These are phyloP conservation scores for Cercophora newfieldiana DNA, from an alignment of 495 filamentous ascomycete genomes.

Conservation along the genomic window DNA sequence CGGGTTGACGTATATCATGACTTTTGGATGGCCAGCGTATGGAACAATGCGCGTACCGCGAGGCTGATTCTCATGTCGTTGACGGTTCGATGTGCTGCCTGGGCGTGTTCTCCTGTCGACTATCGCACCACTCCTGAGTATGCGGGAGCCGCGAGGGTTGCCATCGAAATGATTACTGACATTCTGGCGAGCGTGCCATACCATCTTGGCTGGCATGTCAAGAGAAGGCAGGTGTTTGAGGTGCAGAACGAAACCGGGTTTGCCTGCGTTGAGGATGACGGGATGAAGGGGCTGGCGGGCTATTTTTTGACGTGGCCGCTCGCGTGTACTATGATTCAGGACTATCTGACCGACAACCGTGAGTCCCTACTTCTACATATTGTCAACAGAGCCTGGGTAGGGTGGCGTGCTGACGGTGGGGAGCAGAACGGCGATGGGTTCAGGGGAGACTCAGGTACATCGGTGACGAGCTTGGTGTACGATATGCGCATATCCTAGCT, in stretches of 20 bases:
- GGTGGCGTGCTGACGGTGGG: not conserved
- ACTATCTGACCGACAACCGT: conserved; percentile 50
- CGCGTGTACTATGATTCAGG: conserved; percentile 43
- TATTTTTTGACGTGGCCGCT: conserved; percentile 44
- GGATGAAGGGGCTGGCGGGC: conserved; percentile 46
- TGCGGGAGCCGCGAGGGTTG: conserved; percentile 40
- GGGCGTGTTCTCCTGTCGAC: conserved; percentile 51
- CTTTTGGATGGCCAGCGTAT: conserved; percentile 49
- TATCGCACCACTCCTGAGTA: conserved; percentile 57
- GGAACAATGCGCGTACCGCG: conserved; percentile 48
- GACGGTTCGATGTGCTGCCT: conserved; percentile 52
- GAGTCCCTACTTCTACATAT: not conserved
- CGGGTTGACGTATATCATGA: conserved; percentile 53
- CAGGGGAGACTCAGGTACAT: conserved; percentile 48
- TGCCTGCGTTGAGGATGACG: conserved; percentile 38
- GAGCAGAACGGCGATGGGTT: conserved; percentile 44
- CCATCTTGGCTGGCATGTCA: conserved; percentile 49
- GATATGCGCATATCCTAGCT: conserved; percentile 48
- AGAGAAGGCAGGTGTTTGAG: conserved; percentile 26
- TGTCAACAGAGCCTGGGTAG: not conserved
- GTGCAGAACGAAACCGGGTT: conserved; percentile 29
- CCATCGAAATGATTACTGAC: conserved; percentile 47
- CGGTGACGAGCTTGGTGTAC: conserved; percentile 47
- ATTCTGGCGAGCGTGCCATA: conserved; percentile 54
- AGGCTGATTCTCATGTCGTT: conserved; percentile 48